Evolutionary conservation across 1,284 basidiomycete genomes (phyloP).

Genomic region (Apiotrichum montevideense): DNA sequence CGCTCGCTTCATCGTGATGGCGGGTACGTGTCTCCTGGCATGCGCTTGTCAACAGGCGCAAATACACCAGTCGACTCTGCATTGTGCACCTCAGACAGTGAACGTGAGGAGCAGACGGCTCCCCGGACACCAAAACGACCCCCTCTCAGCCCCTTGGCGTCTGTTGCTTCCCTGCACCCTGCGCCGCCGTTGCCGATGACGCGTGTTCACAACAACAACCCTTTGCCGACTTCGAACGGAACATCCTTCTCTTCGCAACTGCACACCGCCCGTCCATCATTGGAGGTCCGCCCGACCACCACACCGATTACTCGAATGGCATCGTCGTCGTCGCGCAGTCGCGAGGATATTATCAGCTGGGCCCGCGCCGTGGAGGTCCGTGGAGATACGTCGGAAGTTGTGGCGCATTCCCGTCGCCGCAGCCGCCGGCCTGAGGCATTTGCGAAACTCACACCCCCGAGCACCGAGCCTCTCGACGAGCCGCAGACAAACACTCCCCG

Average conservation of each 20-base stretch:
- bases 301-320: constrained; percentile 32
- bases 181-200: constrained; percentile 5
- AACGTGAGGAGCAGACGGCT: constrained; percentile 17
- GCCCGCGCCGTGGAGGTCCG: constrained; percentile 32
- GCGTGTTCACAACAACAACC: not conserved
- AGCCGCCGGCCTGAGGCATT: constrained; percentile 8
- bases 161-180: not conserved
- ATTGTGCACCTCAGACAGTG: constrained; percentile 36
- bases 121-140: not conserved
- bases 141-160: not conserved
- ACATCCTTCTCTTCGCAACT: constrained; percentile 13
- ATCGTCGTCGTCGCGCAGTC: constrained; percentile 36
- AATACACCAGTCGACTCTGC: constrained; percentile 35
- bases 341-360: constrained; percentile 45
- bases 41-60: constrained; percentile 29
- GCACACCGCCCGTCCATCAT: constrained; percentile 13
- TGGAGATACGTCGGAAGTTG: constrained; percentile 14
- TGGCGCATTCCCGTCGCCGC: constrained; percentile 2
- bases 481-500: constrained; percentile 9
- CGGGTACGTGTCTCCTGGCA: not conserved
- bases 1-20: constrained; percentile 2
- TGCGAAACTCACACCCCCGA: constrained; percentile 8
- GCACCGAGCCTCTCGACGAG: constrained; percentile 16
- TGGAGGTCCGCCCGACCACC: constrained; percentile 1
- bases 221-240: not conserved